Base-by-base conservation (phyloP, 2,329 filamentous ascomycete genomes). In the Pseudomassariella vexata region DNA sequence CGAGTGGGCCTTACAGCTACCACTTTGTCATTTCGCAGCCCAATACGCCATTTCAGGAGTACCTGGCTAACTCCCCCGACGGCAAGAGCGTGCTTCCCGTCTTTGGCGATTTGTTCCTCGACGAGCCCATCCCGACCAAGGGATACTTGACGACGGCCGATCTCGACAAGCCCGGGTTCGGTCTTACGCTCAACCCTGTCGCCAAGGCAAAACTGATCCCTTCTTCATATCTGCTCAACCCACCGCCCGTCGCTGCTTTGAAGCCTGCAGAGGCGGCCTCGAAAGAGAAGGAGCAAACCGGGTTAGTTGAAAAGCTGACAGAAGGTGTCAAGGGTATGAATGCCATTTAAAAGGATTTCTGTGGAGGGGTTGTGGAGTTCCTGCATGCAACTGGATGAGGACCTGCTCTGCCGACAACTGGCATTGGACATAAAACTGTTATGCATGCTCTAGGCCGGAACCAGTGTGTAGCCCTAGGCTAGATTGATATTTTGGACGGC, bases 41-140 rank as follows among this genome's bases (percentile, higher is more conserved):
- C 41, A 94, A 95, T 64, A 85, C 83, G 10, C 89, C 89, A 5
- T 95, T 95, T 72, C 89, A 95, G 59, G 89, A 95, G 61, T 95
- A 95, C 53, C 73, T 95, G 16, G 89, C 89, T 46, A 95, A 95
- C 64, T 94, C 87, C 3, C 77, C 88, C 1, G 88, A 95, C 49
- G 89, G 89, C 29, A 85, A 87, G 66, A 88, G 79, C 40, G 89
- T 95, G 12, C 65, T 90, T 40, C 89, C 89, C 3, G 89, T 95
- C 6, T 95, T 95, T 58, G 89, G 89, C 21, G 85, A 94, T 48
- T 68, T 95, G 31, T 95, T 95, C 62, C 51, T 84, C 21, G 88
- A 95, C 57, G 89, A 95, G 65, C 88, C 88, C 5, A 90, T 95
- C 38, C 88, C 88, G 2, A 76, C 70, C 9, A 81, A 87, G 48